A percentile compares a stretch with the other conserved stretches of the same genome.
These are phyloP conservation scores for Herpetospermum pedunculosum DNA, from an alignment of 306 rosid species.

Conservation along the genomic window DNA sequence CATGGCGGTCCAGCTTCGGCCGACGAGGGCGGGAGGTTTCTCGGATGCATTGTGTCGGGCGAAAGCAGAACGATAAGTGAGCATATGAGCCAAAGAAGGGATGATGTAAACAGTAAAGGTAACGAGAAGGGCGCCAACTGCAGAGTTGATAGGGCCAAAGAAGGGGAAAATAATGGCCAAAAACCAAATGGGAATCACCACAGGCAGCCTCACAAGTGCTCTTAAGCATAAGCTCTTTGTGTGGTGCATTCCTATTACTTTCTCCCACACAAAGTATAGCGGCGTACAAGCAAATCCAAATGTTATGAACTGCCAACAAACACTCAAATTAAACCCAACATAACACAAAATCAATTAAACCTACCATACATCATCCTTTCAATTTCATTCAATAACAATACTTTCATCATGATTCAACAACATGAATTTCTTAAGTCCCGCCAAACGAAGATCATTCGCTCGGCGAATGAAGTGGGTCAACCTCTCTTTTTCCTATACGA, in stretches of 20 bases:
- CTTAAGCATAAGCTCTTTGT: conserved; percentile 51
- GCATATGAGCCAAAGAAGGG: conserved; percentile 58
- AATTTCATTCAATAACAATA: too few species aligned
- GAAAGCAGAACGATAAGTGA: conserved; percentile 46
- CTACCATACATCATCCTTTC: too few species aligned
- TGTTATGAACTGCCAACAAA: conserved; percentile 42
- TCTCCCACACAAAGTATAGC: conserved; percentile 66
- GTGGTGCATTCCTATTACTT: conserved; percentile 59
- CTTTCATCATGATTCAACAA: too few species aligned
- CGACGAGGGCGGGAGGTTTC: conserved; percentile 30
- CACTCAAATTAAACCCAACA: too few species aligned
- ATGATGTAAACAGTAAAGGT: conserved; percentile 62
- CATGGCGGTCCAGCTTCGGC: conserved; percentile 37
- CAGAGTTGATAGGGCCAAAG: conserved; percentile 64
- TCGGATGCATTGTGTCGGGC: conserved; percentile 57
- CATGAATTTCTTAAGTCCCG: too few species aligned
- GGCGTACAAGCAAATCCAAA: conserved; percentile 70
- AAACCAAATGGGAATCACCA: conserved; percentile 64
- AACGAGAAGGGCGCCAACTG: conserved; percentile 64
- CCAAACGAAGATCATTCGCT: too few species aligned
- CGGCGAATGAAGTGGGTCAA: too few species aligned
- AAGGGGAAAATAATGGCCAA: conserved; percentile 61
- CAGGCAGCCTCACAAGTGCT: conserved; percentile 58
- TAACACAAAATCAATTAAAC: too few species aligned
- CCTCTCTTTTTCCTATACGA: too few species aligned